phyloP scores from a whole-genome alignment of 1,139 yeast species.

The Yamadazyma siamensis region DNA sequence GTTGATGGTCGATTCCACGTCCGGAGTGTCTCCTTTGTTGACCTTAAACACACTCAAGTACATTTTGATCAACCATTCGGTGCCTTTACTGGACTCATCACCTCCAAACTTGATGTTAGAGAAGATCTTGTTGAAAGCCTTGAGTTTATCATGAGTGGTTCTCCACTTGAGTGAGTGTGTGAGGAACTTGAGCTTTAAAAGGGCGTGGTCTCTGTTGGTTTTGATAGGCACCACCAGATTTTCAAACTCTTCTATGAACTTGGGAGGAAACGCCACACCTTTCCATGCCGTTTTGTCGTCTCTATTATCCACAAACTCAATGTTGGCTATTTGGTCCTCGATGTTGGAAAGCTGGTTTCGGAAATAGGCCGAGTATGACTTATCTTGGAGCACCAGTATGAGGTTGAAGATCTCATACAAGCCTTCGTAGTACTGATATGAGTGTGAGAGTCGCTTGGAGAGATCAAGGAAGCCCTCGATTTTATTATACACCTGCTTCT shows the following conservation, averaged over 20 bases:
- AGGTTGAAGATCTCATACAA: slow-evolving; percentile 33
- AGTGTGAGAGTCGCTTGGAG: slow-evolving; percentile 35
- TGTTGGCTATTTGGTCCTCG: slow-evolving; percentile 9
- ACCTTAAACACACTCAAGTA: slow-evolving; percentile 23
- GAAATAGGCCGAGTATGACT: slow-evolving; percentile 29
- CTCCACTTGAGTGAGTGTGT: slow-evolving; percentile 23
- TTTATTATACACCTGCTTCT: slow-evolving; percentile 55
- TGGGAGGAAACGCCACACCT: slow-evolving; percentile 17
- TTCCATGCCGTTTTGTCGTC: slow-evolving; percentile 49
- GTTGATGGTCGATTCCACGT: slow-evolving; percentile 25
- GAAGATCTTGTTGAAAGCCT: slow-evolving; percentile 24
- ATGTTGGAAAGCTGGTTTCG: slow-evolving; percentile 10
- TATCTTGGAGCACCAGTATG: slow-evolving; percentile 33
- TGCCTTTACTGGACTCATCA: slow-evolving; percentile 14
- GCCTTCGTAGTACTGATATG: slow-evolving; percentile 34
- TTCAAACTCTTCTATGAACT: slow-evolving; percentile 12
- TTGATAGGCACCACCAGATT: slow-evolving; percentile 6
- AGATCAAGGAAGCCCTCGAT: slow-evolving; percentile 59
- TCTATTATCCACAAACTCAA: slow-evolving; percentile 40
- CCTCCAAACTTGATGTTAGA: slow-evolving; percentile 15
- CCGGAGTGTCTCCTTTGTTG: slow-evolving; percentile 19
- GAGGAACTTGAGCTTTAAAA: slow-evolving; percentile 22
- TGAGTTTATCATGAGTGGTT: slow-evolving; percentile 14
- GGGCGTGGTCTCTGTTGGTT: slow-evolving; percentile 3
- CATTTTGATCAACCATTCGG: slow-evolving; percentile 20